A percentile compares a stretch with the other conserved stretches of the same genome.
phyloP scores from a whole-genome alignment of 441 rosid genomes.

The Eutrema salsugineum region DNA sequence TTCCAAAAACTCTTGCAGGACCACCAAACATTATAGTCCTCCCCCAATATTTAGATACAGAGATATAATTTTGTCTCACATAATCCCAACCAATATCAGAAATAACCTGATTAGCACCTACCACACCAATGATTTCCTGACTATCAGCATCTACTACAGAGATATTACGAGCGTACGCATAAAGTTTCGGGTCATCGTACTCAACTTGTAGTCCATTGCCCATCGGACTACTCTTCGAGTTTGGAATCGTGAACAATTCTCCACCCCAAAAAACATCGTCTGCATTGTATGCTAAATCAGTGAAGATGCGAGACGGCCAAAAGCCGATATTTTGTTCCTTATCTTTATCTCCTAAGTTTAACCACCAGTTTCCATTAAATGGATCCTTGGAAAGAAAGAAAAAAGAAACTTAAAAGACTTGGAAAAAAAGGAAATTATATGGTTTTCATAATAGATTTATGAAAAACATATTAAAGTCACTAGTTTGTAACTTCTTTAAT shows the following conservation, averaged over 20 bases:
- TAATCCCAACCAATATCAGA: conserved; percentile 11
- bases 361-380: neutral
- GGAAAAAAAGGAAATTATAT: too few relatives aligned
- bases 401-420: too few relatives aligned
- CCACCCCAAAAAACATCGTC: conserved; percentile 1
- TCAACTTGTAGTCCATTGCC: conserved; percentile 3
- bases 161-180: conserved; percentile 1
- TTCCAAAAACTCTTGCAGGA: neutral
- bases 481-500: too few relatives aligned
- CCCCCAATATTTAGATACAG: neutral
- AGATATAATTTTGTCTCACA: neutral
- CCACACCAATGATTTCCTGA: neutral
- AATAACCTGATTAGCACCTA: neutral
- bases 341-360: neutral
- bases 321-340: neutral
- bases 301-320: conserved; percentile 1
- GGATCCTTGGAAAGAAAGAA: neutral
- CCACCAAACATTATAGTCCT: conserved; percentile 9
- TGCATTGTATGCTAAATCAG: neutral
- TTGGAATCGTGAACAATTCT: neutral
- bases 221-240: neutral
- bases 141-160: neutral
- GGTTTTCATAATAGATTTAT: too few relatives aligned
- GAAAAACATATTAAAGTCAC: too few relatives aligned
- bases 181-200: neutral